Evolutionary conservation across 495 filamentous ascomycete species (phyloP), one percentile per base, ranked within the genome.

Genomic region (Poronia punctata): DNA sequence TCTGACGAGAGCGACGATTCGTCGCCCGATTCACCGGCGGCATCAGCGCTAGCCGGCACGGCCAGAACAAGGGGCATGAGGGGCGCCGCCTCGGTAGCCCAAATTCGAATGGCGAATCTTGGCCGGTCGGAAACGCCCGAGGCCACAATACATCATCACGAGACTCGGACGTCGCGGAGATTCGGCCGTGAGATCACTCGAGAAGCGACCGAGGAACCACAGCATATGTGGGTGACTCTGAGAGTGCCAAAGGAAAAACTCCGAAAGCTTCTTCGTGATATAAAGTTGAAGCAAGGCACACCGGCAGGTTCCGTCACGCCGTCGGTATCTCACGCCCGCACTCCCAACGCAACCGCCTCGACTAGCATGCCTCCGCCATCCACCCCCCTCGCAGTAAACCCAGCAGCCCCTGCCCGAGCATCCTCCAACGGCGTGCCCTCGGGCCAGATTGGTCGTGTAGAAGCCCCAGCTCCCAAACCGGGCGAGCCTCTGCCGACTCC

Each of bases 61-160:
- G 80, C 86, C 21, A 77, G 88, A 45, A 93, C 85, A n/a, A 71
- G 88, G 60, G 82, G 82, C 14, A 88, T 95, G 78, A 78, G 82
- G 42, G 87, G 82, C 21, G 88, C 86, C 14, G 89, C 86, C 40
- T 83, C 72, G 26, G 88, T 84, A 15, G 89, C 89, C 18, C 83
- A 88, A 53, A 72, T 77, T 53, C 66, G 76, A 38, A 76, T 78
- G 63, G 83, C 86, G 6, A 86, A 83, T 46, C 54, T 93, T 22
- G 86, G 82, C 19, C 80, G 92, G 26, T 96, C 89, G 10, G 84
- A 87, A 51, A 96, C 92, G 0, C 92, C 93, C 1, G 92, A 97
- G 59, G 66, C 76, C 5, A 67, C 77, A 19, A 66, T 66, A 43
- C 61, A 82, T 17, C 77, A 85, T 59, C 81, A 86, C 49, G 87